Base-by-base conservation (phyloP, 495 filamentous ascomycete genomes). In the Aspergillus olivimuriae region DNA sequence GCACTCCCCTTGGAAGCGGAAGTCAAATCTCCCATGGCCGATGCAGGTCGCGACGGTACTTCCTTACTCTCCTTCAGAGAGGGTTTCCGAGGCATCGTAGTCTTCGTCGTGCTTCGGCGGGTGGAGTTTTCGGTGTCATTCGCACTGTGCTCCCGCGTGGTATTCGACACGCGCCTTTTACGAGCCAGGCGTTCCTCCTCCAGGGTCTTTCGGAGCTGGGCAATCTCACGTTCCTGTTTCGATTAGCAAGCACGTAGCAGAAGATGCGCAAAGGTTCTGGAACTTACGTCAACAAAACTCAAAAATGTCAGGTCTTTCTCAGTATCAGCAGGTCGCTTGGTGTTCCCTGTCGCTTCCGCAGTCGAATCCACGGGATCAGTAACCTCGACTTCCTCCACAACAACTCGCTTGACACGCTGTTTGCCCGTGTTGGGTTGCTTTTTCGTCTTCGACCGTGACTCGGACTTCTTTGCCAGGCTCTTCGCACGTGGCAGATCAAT, bases 131-230 rank as follows among this genome's bases (percentile, higher is more conserved):
- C 51, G 2, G 67, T 63, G 6, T 68, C 62, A 26, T 55, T 62
- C 5, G 52, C 42, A 41, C 50, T 56, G 7, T 44, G 42, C 11
- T 71, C 67, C 20, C 53, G 63, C 11, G 53, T 32, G 12, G 49
- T 40, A 46, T 47, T 57, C 2, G 62, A 55, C 22, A 67, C 62
- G 12, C 65, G 69, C 34, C 72, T 61, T 46, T 74, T 74, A 23
- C 68, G 72, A 17, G 66, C 55, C 9, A 70, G 34, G 39, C 73
- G 61, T 44, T 76, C 73, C 34, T 73, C 65, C 43, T 76, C 73
- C 14, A 76, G 45, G 1, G 65, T 72, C 52, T 65, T 74, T 33
- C 73, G 65, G 14, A 76, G 55, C 40, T 66, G 62, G 15, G 68
- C 60, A 48, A 76, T 73, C 47, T 75, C 69, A 42, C 63, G 55